Base-by-base conservation (phyloP, 495 filamentous ascomycete species). In the Xylaria scruposa region DNA sequence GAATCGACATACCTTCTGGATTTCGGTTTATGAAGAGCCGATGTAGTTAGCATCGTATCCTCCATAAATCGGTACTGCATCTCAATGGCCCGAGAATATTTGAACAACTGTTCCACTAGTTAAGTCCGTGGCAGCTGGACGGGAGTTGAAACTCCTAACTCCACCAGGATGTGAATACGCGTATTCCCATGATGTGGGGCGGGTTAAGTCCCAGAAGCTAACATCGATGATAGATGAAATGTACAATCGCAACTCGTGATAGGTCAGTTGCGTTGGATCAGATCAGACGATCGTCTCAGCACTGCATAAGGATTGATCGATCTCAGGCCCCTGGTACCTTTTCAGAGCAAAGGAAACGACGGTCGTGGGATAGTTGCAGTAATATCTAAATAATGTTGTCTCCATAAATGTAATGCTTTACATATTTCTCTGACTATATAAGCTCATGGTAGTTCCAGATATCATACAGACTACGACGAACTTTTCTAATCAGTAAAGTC, bases 81-180 rank as follows among this genome's bases (percentile, higher is more conserved):
- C 24, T 56, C 24, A 31, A 31, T 21, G 12, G 10, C 6, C 12
- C 26, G 29, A 56, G 9, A 13, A 31, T 17, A 29, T 31, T 31
- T 38, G 58, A 21, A 38, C 4, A 9, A n/a, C 33, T 5, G 13
- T 17, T 38, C 58, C 58, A 31, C 33, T 60, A 60, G 19, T 17
- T 21, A 31, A 31, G 29, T 31, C 58, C 33, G 58, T 17, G 58
- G n/a, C 31, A 33, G n/a, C 31, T 38, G 19, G 19, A n/a, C 61
- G 61, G 61, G 17, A 26, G 24, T 33, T 33, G 19, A 24, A 31
- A n/a, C 61, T 33, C 42, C 40, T 64, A 64, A 46, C 61, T 64
- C 61, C 61, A 46, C 36, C 19, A n/a, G 21, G 47, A 31, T 40
- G 19, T 42, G 10, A 64, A 64, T 64, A 64, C 61, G 61, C 61